phyloP scores from a whole-genome alignment of 1,284 basidiomycete species.

The Wallemia ichthyophaga region DNA sequence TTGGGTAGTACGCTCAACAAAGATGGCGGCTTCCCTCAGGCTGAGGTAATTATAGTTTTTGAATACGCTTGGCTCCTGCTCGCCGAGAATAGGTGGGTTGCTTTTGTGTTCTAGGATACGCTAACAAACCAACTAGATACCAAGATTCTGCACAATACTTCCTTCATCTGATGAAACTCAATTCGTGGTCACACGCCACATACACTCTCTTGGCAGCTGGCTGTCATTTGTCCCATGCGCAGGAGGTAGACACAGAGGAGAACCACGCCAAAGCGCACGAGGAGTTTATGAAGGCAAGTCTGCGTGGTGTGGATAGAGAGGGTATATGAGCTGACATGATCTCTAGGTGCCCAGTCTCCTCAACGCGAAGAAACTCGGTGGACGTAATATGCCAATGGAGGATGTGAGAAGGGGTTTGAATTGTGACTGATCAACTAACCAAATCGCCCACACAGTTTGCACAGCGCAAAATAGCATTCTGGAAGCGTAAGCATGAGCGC shows the following conservation, averaged over 20 bases:
- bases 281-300: background rate
- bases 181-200: constrained; percentile 23
- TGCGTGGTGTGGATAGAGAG: background rate
- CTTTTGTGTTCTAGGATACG: too few species aligned
- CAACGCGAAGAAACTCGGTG: constrained; percentile 29
- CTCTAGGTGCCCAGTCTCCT: constrained; percentile 29
- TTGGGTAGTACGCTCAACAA: background rate
- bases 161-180: background rate
- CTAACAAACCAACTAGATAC: background rate
- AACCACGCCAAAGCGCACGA: background rate
- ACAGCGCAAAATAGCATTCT: constrained; percentile 29
- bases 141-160: background rate
- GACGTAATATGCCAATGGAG: constrained; percentile 37
- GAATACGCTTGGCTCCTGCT: constrained; percentile 45
- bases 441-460: constrained; percentile 2
- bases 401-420: background rate
- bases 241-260: background rate
- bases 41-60: constrained; percentile 36
- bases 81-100: constrained; percentile 21
- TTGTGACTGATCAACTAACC: background rate
- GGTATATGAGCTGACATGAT: background rate
- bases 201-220: constrained; percentile 39
- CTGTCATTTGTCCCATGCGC: constrained; percentile 23
- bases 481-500: constrained; percentile 28
- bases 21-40: constrained; percentile 25